Evolutionary conservation across 2,329 filamentous ascomycete species (phyloP), one percentile per base, ranked within the genome.

Genomic region (Chaetomium sp.): DNA sequence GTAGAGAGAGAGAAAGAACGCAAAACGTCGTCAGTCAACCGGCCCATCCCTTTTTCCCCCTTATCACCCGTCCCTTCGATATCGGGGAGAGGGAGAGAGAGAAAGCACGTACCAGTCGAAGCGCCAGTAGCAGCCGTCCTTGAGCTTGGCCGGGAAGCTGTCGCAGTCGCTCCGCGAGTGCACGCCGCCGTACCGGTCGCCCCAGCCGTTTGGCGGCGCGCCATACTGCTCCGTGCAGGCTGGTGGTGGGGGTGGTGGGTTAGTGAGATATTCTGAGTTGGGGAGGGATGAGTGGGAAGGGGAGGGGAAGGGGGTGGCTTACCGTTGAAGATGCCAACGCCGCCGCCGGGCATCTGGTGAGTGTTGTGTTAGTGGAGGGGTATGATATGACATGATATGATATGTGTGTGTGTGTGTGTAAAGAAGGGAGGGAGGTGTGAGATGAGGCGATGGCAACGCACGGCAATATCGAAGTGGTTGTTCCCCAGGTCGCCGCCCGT

Each of bases 71-170:
- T 29, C n/a, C n/a, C 27, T 29, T 29, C 27, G 27, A n/a, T n/a
- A n/a, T n/a, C n/a, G n/a, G n/a, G n/a, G n/a, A n/a, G n/a, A n/a
- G n/a, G n/a, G n/a, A n/a, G 27, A 29, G 27, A 29, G 27, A 29
- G 27, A 3, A 6, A 29, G 19, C 19, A 63, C 55, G n/a, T 53
- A 65, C 65, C 85, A 88, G 77, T 87, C 83, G 72, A 87, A 89
- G 66, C 85, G 83, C 83, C 85, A 89, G 73, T 82, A 78, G 76
- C 86, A 88, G 9, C 86, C 86, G 10, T 75, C 77, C 77, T 85
- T 82, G 59, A 88, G 78, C 45, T 79, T 76, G 45, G 72, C 75
- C 0, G 86, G 86, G 75, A 86, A 83, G 59, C 74, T 72, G 65
- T 80, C 77, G 75, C 86, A 88, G 35, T 83, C 79, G 58, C 76